Conservation (phyloP, 768 basidiomycete species). For the Paxillus rubicundulus region DNA sequence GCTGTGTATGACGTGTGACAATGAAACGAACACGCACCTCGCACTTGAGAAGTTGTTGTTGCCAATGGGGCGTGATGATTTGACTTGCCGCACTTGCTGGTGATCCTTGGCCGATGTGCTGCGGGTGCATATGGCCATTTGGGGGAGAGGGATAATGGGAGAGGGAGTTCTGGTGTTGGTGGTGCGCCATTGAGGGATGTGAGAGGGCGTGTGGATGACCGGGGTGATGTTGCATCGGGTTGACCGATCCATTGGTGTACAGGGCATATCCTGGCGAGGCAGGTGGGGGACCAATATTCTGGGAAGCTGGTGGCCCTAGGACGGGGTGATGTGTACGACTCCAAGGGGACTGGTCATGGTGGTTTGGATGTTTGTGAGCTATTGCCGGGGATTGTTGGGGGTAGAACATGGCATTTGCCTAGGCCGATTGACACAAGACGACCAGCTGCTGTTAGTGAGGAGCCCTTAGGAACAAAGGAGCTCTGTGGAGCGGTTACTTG, state of each 20-base stretch:
- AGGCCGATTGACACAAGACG: slow-evolving; percentile 2
- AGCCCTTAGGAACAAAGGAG: slow-evolving; percentile 11
- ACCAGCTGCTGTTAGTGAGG: slow-evolving; percentile 2
- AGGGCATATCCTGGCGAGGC: slow-evolving; percentile 73
- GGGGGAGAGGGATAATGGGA: slow-evolving; percentile 81
- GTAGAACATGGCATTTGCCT: slow-evolving; percentile 71
- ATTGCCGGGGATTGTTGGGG: slow-evolving; percentile 82
- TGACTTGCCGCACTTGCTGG: slow-evolving; percentile 54
- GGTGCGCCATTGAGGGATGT: slow-evolving; percentile 55
- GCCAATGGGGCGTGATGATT: slow-evolving; percentile 84
- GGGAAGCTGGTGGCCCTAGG: slow-evolving; percentile 43
- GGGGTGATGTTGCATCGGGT: slow-evolving; percentile 59
- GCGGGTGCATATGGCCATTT: slow-evolving; percentile 58
- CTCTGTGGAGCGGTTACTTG: slow-evolving; percentile 4
- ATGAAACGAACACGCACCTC: slow-evolving; percentile 59
- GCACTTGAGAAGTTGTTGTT: slow-evolving; percentile 88
- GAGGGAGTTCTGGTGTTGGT: slow-evolving; percentile 78
- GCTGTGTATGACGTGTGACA: slow-evolving; percentile 14
- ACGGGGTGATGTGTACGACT: slow-evolving; percentile 57
- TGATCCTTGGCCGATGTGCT: slow-evolving; percentile 58
- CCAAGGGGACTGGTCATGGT: slow-evolving; percentile 78
- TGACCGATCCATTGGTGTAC: slow-evolving; percentile 68
- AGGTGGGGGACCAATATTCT: slow-evolving; percentile 57
- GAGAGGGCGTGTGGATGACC: slow-evolving; percentile 52
- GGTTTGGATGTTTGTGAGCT: slow-evolving; percentile 69